Conservation (phyloP, 352 stramenopile species). For the Phytophthora ramorum region DNA sequence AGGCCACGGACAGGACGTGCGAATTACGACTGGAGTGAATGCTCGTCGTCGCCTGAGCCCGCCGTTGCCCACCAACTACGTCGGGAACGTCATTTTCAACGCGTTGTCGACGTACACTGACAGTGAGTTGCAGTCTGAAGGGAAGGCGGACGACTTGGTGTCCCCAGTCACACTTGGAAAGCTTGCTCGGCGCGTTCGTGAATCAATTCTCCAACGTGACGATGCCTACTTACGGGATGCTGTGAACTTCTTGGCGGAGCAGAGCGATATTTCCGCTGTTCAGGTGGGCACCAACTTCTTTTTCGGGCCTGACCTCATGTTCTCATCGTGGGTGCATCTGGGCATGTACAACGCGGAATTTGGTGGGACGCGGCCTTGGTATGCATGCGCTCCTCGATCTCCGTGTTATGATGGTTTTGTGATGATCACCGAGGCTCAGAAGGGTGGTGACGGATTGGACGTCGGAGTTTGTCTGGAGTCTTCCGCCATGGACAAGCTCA, state of each 20-base stretch:
- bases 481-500: slow-evolving; percentile 44
- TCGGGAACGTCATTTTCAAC: slow-evolving; percentile 66
- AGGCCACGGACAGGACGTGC: slow-evolving; percentile 45
- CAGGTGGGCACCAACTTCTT: slow-evolving; percentile 53
- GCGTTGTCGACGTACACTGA: slow-evolving; percentile 42
- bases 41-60: slow-evolving; percentile 50
- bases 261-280: slow-evolving; percentile 42
- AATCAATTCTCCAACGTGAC: slow-evolving; percentile 49
- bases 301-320: slow-evolving; percentile 62
- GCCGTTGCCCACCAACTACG: slow-evolving; percentile 50
- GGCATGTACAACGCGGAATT: slow-evolving; percentile 73
- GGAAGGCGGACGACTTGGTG: not conserved
- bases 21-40: slow-evolving; percentile 62
- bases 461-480: slow-evolving; percentile 53
- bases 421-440: slow-evolving; percentile 56
- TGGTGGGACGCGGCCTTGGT: slow-evolving; percentile 44
- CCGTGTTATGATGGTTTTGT: slow-evolving; percentile 52
- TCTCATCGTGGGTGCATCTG: slow-evolving; percentile 65
- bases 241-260: slow-evolving; percentile 52
- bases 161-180: slow-evolving; percentile 19
- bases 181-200: slow-evolving; percentile 47
- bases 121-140: slow-evolving; percentile 33
- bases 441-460: slow-evolving; percentile 42
- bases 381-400: slow-evolving; percentile 39
- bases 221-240: slow-evolving; percentile 54